Evolutionary conservation across 2,329 filamentous ascomycete genomes (phyloP).

Genomic region (Leptographium wingfieldii): DNA sequence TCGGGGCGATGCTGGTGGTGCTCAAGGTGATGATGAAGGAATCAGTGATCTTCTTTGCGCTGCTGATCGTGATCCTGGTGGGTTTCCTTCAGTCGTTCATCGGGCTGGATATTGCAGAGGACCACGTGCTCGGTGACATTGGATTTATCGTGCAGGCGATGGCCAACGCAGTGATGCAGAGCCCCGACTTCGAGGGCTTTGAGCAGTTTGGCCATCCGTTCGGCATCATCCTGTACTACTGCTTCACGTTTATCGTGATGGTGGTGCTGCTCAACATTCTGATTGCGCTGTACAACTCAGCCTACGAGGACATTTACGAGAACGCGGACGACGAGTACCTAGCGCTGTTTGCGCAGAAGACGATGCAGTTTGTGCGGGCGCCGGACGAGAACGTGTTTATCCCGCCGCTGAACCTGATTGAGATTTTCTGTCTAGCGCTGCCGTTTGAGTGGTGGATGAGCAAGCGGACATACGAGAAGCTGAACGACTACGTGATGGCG

Average conservation of each 20-base stretch:
- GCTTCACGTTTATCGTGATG: conserved; percentile 92
- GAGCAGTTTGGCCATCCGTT: conserved; percentile 87
- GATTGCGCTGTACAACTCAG: conserved; percentile 92
- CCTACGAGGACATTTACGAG: conserved; percentile 87
- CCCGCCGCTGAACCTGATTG: conserved; percentile 85
- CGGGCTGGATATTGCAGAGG: conserved; percentile 74
- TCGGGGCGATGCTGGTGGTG: conserved; percentile 95
- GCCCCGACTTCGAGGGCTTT: conserved; percentile 79
- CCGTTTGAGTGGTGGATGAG: conserved; percentile 94
- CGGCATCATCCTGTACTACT: conserved; percentile 89
- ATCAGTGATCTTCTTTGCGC: conserved; percentile 89
- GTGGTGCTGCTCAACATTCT: conserved; percentile 82
- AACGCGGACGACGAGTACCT: conserved; percentile 94
- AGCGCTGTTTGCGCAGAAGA: conserved; percentile 84
- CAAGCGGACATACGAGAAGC: conserved; percentile 55
- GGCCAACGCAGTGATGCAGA: conserved; percentile 84
- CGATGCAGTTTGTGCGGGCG: conserved; percentile 90
- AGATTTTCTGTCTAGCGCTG: conserved; percentile 65
- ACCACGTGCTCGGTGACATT: conserved; percentile 55
- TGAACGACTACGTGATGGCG: conserved; percentile 65
- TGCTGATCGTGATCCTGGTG: conserved; percentile 70
- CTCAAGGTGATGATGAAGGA: conserved; percentile 92
- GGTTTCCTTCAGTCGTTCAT: conserved; percentile 91
- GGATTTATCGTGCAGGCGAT: conserved; percentile 68
- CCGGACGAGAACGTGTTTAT: conserved; percentile 99